Percentiles rank a stretch among this genome's conserved stretches.
These are phyloP conservation scores for Lophiostoma macrostomum DNA, from an alignment of 495 filamentous ascomycete genomes.

Conservation along the genomic window DNA sequence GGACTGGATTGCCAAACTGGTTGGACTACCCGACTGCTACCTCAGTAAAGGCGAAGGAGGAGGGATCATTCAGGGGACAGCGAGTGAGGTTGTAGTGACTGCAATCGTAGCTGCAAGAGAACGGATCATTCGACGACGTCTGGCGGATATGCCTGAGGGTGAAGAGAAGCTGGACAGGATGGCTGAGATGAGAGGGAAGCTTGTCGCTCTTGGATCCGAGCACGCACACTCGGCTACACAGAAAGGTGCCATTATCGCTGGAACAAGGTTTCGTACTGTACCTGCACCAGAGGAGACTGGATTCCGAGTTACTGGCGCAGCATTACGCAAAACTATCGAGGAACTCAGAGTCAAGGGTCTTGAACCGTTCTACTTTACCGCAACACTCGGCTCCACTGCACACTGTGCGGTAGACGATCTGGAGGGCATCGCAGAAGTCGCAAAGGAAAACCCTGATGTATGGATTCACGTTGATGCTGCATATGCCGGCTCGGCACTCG, in stretches of 20 bases:
- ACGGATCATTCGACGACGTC: conserved; percentile 42
- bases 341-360: conserved; percentile 62
- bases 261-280: conserved; percentile 71
- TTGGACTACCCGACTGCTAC: conserved; percentile 72
- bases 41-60: conserved; percentile 76
- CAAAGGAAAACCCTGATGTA: conserved; percentile 61
- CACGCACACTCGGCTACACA: conserved; percentile 78
- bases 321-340: conserved; percentile 58
- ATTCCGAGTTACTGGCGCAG: conserved; percentile 67
- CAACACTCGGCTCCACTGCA: conserved; percentile 83
- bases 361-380: conserved; percentile 80
- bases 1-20: conserved; percentile 80
- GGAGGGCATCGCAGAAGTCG: conserved; percentile 61
- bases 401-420: conserved; percentile 87
- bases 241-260: conserved; percentile 84
- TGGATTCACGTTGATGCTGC: conserved; percentile 98
- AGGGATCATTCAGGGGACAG: conserved; percentile 92
- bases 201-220: conserved; percentile 80
- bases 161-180: conserved; percentile 62
- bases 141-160: conserved; percentile 40
- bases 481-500: conserved; percentile 82
- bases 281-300: conserved; percentile 57
- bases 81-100: conserved; percentile 82
- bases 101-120: conserved; percentile 89
- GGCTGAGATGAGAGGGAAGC: conserved; percentile 60